Conservation (phyloP, 1,284 basidiomycete species). For the Rhodotorula sp. region DNA sequence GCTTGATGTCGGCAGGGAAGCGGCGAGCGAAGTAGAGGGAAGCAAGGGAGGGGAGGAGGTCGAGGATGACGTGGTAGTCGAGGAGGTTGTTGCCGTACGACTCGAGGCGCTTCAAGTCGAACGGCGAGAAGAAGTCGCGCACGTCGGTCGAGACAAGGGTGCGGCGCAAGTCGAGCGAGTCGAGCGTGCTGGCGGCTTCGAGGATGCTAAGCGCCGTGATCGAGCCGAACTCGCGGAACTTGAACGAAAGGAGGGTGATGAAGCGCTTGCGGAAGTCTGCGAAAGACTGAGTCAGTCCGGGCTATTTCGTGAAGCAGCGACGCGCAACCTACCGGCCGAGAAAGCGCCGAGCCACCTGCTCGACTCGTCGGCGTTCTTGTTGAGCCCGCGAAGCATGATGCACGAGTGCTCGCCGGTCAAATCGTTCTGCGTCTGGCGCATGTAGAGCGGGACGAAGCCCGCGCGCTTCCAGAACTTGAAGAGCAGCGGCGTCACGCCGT, state of each 20-base stretch:
- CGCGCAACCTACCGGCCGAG: constrained; percentile 66
- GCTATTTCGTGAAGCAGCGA: too few species aligned
- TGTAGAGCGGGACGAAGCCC: constrained; percentile 86
- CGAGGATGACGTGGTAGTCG: constrained; percentile 93
- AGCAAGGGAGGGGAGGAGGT: constrained; percentile 80
- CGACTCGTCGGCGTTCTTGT: constrained; percentile 57
- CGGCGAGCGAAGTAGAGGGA: constrained; percentile 80
- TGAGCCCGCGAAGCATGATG: constrained; percentile 82
- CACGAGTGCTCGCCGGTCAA: constrained; percentile 96
- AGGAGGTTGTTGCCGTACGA: constrained; percentile 88
- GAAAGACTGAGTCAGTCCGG: background rate
- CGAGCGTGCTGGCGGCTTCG: constrained; percentile 73
- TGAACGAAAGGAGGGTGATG: constrained; percentile 84
- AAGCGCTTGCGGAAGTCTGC: constrained; percentile 90
- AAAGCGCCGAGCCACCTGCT: constrained; percentile 81
- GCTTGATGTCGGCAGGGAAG: constrained; percentile 61
- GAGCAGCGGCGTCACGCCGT: constrained; percentile 85
- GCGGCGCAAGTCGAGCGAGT: constrained; percentile 5
- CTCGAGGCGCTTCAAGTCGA: constrained; percentile 93
- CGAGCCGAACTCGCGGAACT: constrained; percentile 89
- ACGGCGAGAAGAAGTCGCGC: constrained; percentile 74
- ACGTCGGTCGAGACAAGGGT: constrained; percentile 68
- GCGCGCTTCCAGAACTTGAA: constrained; percentile 96
- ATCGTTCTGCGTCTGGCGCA: constrained; percentile 91
- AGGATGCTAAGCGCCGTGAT: constrained; percentile 84